Evolutionary conservation across 2,329 filamentous ascomycete species (phyloP).

Genomic region (Hypoxylon sp.): DNA sequence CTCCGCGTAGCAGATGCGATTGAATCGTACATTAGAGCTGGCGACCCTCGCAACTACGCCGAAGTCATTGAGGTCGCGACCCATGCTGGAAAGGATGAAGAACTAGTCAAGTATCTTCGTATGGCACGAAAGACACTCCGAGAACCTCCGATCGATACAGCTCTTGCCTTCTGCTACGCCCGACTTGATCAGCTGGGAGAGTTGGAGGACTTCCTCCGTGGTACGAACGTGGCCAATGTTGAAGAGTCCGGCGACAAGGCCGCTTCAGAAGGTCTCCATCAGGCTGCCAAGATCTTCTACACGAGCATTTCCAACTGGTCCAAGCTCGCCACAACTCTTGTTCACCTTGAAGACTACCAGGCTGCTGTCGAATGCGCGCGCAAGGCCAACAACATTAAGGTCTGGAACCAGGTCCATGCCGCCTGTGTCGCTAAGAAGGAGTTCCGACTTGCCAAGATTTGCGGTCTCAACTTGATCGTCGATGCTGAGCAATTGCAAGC

Average conservation of each 20-base stretch:
- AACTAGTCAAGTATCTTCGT: conserved; percentile 93
- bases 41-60: conserved; percentile 90
- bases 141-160: conserved; percentile 93
- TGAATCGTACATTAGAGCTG: conserved; percentile 96
- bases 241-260: conserved; percentile 99
- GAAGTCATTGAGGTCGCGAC: conserved; percentile 98
- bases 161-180: conserved; percentile 92
- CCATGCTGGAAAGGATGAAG: conserved; percentile 96
- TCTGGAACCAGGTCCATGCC: conserved; percentile 98
- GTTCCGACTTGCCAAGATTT: conserved; percentile 98
- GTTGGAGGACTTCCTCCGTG: conserved; percentile 94
- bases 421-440: conserved; percentile 98
- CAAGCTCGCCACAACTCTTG: conserved; percentile 96
- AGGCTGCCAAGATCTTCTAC: conserved; percentile 99
- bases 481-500: conserved; percentile 95
- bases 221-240: conserved; percentile 93
- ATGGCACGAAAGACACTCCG: conserved; percentile 98
- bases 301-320: conserved; percentile 99
- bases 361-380: conserved; percentile 96
- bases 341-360: conserved; percentile 98
- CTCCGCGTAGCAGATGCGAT: conserved; percentile 93
- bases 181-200: conserved; percentile 92
- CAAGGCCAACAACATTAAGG: conserved; percentile 99
- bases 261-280: conserved; percentile 91
- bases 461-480: conserved; percentile 96